phyloP scores from a whole-genome alignment of 2,329 filamentous ascomycete genomes.

The Endothia cerciana region DNA sequence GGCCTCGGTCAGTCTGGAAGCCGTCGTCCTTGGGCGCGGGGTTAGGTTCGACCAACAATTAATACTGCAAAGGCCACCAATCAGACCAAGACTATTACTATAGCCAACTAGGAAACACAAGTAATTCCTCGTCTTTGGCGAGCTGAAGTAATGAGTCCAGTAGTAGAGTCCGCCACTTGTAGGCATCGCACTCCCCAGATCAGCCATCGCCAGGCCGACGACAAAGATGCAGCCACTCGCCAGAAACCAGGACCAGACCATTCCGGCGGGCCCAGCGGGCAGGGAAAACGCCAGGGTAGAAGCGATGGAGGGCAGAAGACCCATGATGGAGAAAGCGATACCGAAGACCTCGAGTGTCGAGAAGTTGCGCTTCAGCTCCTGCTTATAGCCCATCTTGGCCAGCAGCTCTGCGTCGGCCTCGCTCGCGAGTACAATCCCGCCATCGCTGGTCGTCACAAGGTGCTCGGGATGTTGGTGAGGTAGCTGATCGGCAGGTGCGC shows the following conservation, averaged over 20 bases:
- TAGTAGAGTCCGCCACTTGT: conserved; percentile 56
- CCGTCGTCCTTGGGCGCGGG: not conserved
- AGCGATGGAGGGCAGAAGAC: conserved; percentile 62
- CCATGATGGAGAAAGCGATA: conserved; percentile 64
- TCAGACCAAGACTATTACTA: conserved; percentile 62
- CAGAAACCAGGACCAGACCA: conserved; percentile 67
- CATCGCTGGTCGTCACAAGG: conserved; percentile 25
- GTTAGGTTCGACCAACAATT: conserved; percentile 47
- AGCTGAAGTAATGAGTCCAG: conserved; percentile 57
- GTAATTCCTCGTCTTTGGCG: conserved; percentile 57
- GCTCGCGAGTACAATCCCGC: conserved; percentile 33
- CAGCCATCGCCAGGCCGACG: conserved; percentile 62
- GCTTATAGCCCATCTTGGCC: conserved; percentile 45
- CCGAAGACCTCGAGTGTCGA: conserved; percentile 66
- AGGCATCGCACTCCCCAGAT: conserved; percentile 59
- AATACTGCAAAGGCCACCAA: conserved; percentile 65
- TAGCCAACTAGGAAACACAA: conserved; percentile 65
- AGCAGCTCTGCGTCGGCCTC: conserved; percentile 29
- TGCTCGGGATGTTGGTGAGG: conserved; percentile 23
- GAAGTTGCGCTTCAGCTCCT: conserved; percentile 65
- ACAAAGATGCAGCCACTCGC: conserved; percentile 61
- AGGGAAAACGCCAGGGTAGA: conserved; percentile 62
- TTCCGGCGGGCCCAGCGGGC: conserved; percentile 61
- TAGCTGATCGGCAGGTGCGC: not conserved
- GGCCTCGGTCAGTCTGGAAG: conserved; percentile 30